A percentile compares a stretch with the other conserved stretches of the same genome.
These are phyloP conservation scores for Perkinsela sp. DNA, from an alignment of 208 protist species.

Conservation along the genomic window DNA sequence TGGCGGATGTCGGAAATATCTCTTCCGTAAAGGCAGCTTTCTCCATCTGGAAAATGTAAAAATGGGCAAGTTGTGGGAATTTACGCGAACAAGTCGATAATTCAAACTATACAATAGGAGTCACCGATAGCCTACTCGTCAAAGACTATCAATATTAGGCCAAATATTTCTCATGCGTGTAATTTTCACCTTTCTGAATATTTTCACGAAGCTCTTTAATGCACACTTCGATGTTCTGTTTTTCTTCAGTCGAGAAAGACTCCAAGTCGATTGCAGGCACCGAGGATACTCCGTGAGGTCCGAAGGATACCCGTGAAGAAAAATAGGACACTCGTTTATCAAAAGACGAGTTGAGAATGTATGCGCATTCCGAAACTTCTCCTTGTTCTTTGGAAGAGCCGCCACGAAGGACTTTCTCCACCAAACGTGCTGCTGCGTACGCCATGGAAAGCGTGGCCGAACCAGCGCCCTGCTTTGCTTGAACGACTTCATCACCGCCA, in stretches of 20 bases:
- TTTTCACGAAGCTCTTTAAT: constrained; percentile 43
- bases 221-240: constrained; percentile 22
- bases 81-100: no score
- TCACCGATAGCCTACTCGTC: no score
- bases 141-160: no score
- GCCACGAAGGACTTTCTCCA: constrained; percentile 16
- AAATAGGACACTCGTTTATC: constrained; percentile 8
- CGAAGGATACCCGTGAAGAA: not conserved
- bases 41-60: no score
- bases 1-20: not conserved
- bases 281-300: constrained; percentile 7
- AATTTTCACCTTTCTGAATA: constrained; percentile 47
- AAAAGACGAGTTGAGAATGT: constrained; percentile 9
- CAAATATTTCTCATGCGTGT: constrained; percentile 5
- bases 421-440: constrained; percentile 45
- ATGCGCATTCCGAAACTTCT: constrained; percentile 8
- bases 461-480: constrained; percentile 76
- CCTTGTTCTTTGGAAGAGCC: not conserved
- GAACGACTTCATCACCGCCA: constrained; percentile 76
- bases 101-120: no score
- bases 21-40: not conserved
- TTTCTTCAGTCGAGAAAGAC: constrained; percentile 9
- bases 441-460: constrained; percentile 86
- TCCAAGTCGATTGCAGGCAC: constrained; percentile 5
- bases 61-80: no score